A percentile compares a stretch with the other conserved stretches of the same genome.
These are phyloP conservation scores for Aspergillus unguis DNA, from an alignment of 2,329 filamentous ascomycete genomes.

Conservation along the genomic window DNA sequence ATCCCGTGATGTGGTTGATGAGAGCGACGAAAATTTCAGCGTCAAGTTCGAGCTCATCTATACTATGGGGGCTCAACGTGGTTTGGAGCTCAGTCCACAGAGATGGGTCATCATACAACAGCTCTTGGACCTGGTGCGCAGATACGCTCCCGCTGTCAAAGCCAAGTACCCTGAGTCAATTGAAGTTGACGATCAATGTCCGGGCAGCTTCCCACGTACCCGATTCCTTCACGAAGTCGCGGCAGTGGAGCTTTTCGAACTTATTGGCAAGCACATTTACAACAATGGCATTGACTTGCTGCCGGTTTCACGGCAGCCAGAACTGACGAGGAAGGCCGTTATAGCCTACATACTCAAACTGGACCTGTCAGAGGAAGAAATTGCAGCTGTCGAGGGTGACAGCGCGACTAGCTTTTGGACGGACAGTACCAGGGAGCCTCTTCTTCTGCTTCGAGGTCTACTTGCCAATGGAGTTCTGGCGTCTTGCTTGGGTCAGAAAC, in stretches of 20 bases:
- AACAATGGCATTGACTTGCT: slow-evolving; percentile 45
- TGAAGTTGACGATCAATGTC: slow-evolving; percentile 36
- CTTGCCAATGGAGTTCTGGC: slow-evolving; percentile 54
- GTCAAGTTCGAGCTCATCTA: slow-evolving; percentile 62
- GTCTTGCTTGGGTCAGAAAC: slow-evolving; percentile 55
- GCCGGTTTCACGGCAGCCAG: slow-evolving; percentile 40
- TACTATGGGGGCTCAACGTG: slow-evolving; percentile 54
- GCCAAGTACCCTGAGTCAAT: slow-evolving; percentile 37
- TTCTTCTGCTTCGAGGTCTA: slow-evolving; percentile 45
- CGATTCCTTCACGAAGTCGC: slow-evolving; percentile 48
- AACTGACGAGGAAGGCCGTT: slow-evolving; percentile 31
- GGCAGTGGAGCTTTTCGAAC: slow-evolving; percentile 20
- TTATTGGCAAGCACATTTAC: slow-evolving; percentile 41
- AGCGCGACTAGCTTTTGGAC: slow-evolving; percentile 43
- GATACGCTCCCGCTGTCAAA: slow-evolving; percentile 31
- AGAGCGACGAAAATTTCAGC: slow-evolving; percentile 63
- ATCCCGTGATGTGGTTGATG: slow-evolving; percentile 59
- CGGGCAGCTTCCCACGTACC: slow-evolving; percentile 48
- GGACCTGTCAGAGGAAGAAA: slow-evolving; percentile 27
- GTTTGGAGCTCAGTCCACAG: slow-evolving; percentile 52
- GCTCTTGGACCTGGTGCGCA: slow-evolving; percentile 48
- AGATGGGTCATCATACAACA: slow-evolving; percentile 58
- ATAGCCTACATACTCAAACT: slow-evolving; percentile 46
- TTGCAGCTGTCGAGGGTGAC: slow-evolving; percentile 42
- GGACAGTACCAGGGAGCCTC: slow-evolving; percentile 36